Conservation (phyloP, 2,329 filamentous ascomycete genomes). For the Sclerotinia trifoliorum region DNA sequence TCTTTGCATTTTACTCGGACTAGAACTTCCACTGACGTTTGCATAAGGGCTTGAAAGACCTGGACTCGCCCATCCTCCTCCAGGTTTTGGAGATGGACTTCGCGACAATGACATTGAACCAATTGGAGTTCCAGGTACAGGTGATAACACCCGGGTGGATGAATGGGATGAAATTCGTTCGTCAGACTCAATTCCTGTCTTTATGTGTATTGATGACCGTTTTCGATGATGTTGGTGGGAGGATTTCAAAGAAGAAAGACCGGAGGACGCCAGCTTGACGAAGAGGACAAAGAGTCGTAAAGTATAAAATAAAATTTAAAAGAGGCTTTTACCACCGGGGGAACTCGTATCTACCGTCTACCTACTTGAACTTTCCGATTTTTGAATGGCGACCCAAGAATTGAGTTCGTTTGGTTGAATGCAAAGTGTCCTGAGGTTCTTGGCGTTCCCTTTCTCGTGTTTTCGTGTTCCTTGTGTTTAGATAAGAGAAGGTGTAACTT, state of each 20-base stretch:
- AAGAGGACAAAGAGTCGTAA: not conserved
- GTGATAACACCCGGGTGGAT: constrained; percentile 30
- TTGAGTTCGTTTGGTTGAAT: constrained; percentile 5
- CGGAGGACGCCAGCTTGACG: constrained; percentile 23
- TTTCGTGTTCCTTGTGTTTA: constrained; percentile 2
- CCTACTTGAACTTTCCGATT: constrained; percentile 1
- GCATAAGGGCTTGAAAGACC: constrained; percentile 66
- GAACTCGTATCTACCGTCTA: not conserved
- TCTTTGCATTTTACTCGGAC: constrained; percentile 53
- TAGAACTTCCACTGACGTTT: constrained; percentile 62
- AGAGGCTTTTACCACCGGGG: not conserved
- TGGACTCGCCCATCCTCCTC: constrained; percentile 86
- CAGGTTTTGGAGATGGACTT: constrained; percentile 80
- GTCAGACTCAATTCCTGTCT: constrained; percentile 18
- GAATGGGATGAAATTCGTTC: constrained; percentile 25
- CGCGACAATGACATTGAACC: constrained; percentile 77
- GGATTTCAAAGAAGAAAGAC: constrained; percentile 17
- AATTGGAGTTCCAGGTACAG: constrained; percentile 50
- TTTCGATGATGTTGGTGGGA: constrained; percentile 22
- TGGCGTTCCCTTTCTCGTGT: constrained; percentile 5
- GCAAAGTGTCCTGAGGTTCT: constrained; percentile 22
- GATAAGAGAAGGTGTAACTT: constrained; percentile 11
- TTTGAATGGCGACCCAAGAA: not conserved
- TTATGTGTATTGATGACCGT: constrained; percentile 25
- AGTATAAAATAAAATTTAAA: not conserved